A percentile compares a stretch with the other conserved stretches of the same genome.
These are phyloP conservation scores for Colletotrichum sp. DNA, from an alignment of 2,329 filamentous ascomycete species.

Conservation along the genomic window DNA sequence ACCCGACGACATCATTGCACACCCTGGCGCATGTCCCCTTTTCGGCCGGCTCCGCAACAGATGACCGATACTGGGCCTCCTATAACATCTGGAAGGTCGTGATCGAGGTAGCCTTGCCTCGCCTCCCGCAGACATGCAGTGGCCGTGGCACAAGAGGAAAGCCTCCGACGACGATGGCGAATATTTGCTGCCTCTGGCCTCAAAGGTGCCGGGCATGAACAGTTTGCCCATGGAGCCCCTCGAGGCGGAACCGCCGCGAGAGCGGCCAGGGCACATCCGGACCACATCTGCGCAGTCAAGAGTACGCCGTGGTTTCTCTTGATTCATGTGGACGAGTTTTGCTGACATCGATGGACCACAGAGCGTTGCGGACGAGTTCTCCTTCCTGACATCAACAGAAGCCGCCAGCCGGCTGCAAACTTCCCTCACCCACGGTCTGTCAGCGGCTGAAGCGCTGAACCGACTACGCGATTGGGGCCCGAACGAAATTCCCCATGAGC, in stretches of 20 bases:
- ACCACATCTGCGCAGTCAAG: conserved; percentile 62
- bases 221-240: conserved; percentile 29
- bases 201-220: conserved; percentile 32
- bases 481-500: conserved; percentile 94
- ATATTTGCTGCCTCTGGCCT: conserved; percentile 37
- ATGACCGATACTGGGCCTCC: conserved; percentile 11
- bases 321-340: neutral
- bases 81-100: conserved; percentile 13
- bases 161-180: conserved; percentile 31
- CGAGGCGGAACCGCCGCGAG: conserved; percentile 36
- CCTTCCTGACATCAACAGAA: conserved; percentile 76
- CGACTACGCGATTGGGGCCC: conserved; percentile 82
- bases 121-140: conserved; percentile 34
- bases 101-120: conserved; percentile 11
- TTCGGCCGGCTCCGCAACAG: conserved; percentile 8
- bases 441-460: conserved; percentile 79
- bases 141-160: conserved; percentile 38
- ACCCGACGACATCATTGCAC: neutral
- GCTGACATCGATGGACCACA: conserved; percentile 28
- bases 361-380: conserved; percentile 64
- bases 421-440: conserved; percentile 82
- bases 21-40: conserved; percentile 18
- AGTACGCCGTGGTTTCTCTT: conserved; percentile 39
- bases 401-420: conserved; percentile 79
- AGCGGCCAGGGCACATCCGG: conserved; percentile 43